phyloP scores from a whole-genome alignment of 495 filamentous ascomycete species.

The Daldinia concentrica region DNA sequence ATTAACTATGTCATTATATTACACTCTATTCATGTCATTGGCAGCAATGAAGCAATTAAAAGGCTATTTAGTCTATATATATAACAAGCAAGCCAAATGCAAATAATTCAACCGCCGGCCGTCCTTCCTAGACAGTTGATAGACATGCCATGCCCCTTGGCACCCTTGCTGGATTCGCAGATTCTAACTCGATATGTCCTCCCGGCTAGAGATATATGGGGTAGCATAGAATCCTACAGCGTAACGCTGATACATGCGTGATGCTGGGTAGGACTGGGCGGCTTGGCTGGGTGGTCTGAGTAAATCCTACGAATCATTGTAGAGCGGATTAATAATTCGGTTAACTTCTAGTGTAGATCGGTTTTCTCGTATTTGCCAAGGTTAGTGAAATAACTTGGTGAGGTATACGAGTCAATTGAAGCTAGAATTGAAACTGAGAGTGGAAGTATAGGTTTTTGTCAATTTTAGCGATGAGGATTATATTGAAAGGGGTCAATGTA shows the following conservation, averaged over 20 bases:
- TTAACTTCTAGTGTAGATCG: neutral
- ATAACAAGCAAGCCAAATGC: neutral
- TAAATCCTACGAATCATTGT: neutral
- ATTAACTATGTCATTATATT: neutral
- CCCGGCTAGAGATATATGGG: neutral
- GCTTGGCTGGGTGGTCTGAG: neutral
- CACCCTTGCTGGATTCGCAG: neutral
- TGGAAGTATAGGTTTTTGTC: neutral
- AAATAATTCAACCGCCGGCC: neutral
- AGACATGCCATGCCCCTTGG: neutral
- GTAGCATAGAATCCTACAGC: constrained; percentile 1
- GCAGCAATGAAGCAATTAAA: neutral
- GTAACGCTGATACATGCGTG: neutral
- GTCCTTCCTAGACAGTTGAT: neutral
- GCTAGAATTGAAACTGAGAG: no score
- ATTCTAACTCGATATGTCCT: neutral
- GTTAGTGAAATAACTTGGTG: neutral
- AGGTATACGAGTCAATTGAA: neutral
- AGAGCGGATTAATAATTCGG: neutral
- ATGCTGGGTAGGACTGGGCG: neutral
- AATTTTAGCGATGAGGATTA: neutral
- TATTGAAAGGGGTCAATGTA: neutral
- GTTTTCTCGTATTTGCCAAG: neutral
- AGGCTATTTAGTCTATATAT: neutral
- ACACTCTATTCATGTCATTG: neutral